These are phyloP conservation scores for Chaetomidium leptoderma DNA, from an alignment of 495 filamentous ascomycete species.

Conservation along the genomic window DNA sequence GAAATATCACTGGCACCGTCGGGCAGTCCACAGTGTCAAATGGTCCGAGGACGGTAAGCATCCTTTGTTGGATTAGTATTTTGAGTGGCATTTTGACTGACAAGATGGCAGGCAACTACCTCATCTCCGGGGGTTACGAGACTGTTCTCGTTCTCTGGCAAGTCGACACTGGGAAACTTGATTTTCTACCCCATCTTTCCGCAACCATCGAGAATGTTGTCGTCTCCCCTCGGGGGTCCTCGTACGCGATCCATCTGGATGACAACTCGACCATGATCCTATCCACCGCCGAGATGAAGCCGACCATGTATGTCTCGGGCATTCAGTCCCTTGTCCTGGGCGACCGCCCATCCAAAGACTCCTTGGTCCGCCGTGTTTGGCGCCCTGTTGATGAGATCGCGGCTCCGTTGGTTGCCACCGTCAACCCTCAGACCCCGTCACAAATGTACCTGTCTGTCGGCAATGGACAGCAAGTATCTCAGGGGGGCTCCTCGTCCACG, in stretches of 20 bases:
- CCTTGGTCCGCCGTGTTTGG: conserved; percentile 39
- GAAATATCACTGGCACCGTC: conserved; percentile 88
- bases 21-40: conserved; percentile 70
- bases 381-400: conserved; percentile 31
- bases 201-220: conserved; percentile 77
- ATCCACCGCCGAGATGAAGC: conserved; percentile 78
- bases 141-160: conserved; percentile 95
- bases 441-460: conserved; percentile 46
- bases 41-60: conserved; percentile 85
- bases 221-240: conserved; percentile 70
- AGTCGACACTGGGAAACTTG: conserved; percentile 72
- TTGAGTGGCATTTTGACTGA: neutral
- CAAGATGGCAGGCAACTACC: conserved; percentile 74
- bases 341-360: conserved; percentile 39
- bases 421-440: conserved; percentile 38
- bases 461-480: conserved; percentile 42
- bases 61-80: neutral
- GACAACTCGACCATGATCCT: conserved; percentile 88
- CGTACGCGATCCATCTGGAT: conserved; percentile 76
- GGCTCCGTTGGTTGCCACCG: conserved; percentile 31
- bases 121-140: conserved; percentile 88
- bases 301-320: conserved; percentile 74
- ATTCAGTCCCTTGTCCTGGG: conserved; percentile 60
- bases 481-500: conserved; percentile 37
- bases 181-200: conserved; percentile 82